Conservation (phyloP, 495 filamentous ascomycete species). For the Hypoxylon subgilvum region DNA sequence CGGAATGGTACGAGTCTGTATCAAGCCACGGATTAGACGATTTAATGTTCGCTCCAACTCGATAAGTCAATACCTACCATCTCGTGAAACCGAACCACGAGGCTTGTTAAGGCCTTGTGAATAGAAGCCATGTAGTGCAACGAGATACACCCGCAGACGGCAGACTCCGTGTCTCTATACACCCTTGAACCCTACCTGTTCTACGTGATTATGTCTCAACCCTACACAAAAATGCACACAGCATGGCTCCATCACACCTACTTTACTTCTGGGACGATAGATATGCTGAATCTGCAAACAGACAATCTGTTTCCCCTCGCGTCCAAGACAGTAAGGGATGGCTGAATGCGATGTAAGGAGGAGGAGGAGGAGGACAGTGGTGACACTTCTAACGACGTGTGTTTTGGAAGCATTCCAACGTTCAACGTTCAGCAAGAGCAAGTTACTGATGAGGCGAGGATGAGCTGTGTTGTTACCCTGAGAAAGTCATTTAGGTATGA, state of each 20-base stretch:
- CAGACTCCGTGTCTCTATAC: conserved; percentile 22
- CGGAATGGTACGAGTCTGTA: not conserved
- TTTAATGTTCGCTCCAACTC: too few relatives aligned
- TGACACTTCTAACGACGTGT: too few relatives aligned
- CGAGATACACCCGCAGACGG: conserved; percentile 21
- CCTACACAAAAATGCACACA: conserved; percentile 14
- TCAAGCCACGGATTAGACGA: too few relatives aligned
- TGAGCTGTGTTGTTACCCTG: too few relatives aligned
- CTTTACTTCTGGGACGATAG: not conserved
- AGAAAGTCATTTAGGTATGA: too few relatives aligned
- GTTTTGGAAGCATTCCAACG: too few relatives aligned
- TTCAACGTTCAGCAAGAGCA: too few relatives aligned
- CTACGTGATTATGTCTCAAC: conserved; percentile 9
- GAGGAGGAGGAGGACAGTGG: too few relatives aligned
- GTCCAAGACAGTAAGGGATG: not conserved
- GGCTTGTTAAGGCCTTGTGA: conserved; percentile 14
- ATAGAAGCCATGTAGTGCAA: conserved; percentile 23
- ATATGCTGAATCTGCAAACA: not conserved
- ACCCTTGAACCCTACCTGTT: conserved; percentile 27
- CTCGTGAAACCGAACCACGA: conserved; percentile 26
- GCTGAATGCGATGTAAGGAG: not conserved
- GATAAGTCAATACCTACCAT: conserved; percentile 6
- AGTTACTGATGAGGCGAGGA: too few relatives aligned
- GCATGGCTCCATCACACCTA: conserved; percentile 21
- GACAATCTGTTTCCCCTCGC: not conserved